Evolutionary conservation across 78 protist species (phyloP).

Genomic region (Parvularia atlantis): DNA sequence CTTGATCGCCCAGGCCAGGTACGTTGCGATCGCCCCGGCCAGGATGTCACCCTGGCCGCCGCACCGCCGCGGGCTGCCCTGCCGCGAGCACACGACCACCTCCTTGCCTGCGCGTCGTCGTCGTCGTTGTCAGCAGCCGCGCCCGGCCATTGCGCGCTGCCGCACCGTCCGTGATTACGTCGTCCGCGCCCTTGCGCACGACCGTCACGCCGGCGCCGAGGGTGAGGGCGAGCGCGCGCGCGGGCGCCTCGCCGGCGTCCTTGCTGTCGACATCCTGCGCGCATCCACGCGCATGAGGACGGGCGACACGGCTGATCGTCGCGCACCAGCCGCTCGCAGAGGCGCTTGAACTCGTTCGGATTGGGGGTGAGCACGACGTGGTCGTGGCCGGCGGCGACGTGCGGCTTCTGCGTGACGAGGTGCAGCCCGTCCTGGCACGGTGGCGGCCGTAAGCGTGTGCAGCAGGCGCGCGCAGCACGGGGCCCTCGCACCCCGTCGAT

Average conservation of each 20-base stretch:
- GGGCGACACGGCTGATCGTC: neutral
- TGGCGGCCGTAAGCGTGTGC: neutral
- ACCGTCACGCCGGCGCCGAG: no score
- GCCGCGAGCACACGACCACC: neutral
- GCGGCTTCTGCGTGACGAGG: constrained; percentile 26
- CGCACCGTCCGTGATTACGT: constrained; percentile 52
- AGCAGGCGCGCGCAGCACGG: neutral
- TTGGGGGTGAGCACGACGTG: constrained; percentile 62
- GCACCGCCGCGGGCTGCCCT: constrained; percentile 57
- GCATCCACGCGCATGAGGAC: neutral
- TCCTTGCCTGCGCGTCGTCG: no score
- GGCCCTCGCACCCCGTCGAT: constrained; percentile 20
- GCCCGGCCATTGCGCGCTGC: no score
- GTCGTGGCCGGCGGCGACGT: constrained; percentile 26
- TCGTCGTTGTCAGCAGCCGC: no score
- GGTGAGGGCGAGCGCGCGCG: no score
- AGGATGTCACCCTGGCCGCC: constrained; percentile 59
- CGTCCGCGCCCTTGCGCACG: constrained; percentile 58
- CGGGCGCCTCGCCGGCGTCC: no score
- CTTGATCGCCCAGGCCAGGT: constrained; percentile 36
- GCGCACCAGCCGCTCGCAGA: neutral
- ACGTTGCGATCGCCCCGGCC: constrained; percentile 38
- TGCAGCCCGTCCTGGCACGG: constrained; percentile 45
- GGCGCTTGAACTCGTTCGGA: constrained; percentile 26
- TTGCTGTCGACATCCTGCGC: constrained; percentile 33